Evolutionary conservation across 2,329 filamentous ascomycete species (phyloP).

Genomic region (Hypoxylon sp.): DNA sequence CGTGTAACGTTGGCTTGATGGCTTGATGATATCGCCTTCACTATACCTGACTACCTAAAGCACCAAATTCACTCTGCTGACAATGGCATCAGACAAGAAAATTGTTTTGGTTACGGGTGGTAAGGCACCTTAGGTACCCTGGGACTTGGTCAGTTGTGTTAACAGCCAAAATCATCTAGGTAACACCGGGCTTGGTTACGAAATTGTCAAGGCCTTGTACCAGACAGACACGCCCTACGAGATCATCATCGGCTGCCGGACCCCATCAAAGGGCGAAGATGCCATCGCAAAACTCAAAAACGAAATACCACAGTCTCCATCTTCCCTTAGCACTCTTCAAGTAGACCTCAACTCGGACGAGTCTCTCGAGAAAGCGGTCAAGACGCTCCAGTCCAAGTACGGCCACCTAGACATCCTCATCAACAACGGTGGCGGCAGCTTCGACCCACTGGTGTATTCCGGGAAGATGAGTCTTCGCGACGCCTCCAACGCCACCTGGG

Average conservation of each 20-base stretch:
- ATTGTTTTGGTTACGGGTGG: slow-evolving; percentile 40
- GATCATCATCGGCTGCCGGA: slow-evolving; percentile 69
- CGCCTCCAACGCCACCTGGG: slow-evolving; percentile 62
- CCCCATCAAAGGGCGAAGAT: slow-evolving; percentile 63
- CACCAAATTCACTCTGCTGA: background rate
- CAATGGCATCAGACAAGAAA: slow-evolving; percentile 41
- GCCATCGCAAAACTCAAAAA: slow-evolving; percentile 60
- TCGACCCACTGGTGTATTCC: slow-evolving; percentile 57
- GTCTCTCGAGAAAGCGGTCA: slow-evolving; percentile 64
- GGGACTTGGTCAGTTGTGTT: background rate
- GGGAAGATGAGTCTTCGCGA: slow-evolving; percentile 55
- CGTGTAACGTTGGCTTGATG: background rate
- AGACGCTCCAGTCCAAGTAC: slow-evolving; percentile 59
- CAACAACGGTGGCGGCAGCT: slow-evolving; percentile 69
- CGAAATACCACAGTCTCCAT: slow-evolving; percentile 59
- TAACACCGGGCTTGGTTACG: slow-evolving; percentile 73
- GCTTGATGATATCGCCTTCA: background rate
- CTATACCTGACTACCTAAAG: no score
- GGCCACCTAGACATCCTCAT: slow-evolving; percentile 67
- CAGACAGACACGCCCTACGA: slow-evolving; percentile 63
- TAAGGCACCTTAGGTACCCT: slow-evolving; percentile 15
- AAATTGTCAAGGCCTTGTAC: slow-evolving; percentile 69
- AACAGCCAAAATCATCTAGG: slow-evolving; percentile 7
- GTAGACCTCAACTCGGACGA: slow-evolving; percentile 68
- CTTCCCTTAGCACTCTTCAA: slow-evolving; percentile 62